Conservation (phyloP, 192 early-diverging fungal genomes). For the Coemansia umbellata region DNA sequence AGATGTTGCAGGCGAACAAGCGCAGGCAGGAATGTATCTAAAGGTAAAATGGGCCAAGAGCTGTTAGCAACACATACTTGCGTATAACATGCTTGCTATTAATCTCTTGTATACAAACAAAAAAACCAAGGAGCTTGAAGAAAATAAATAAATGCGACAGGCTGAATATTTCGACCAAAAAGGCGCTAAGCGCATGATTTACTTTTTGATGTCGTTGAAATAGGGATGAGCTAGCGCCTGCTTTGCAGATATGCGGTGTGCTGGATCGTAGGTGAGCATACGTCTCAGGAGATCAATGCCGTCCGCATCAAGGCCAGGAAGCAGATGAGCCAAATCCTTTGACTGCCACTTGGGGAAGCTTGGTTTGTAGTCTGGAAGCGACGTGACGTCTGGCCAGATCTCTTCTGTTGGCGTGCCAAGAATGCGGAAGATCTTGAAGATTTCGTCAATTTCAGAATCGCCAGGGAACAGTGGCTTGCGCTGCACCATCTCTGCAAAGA, state of each 20-base stretch:
- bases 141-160: too few relatives aligned
- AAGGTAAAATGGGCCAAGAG: too few relatives aligned
- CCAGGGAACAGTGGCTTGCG: constrained; percentile 84
- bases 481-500: constrained; percentile 91
- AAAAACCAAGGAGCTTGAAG: too few relatives aligned
- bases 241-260: constrained; percentile 79
- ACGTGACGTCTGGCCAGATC: constrained; percentile 72
- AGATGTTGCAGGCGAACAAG: too few relatives aligned
- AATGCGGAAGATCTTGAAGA: constrained; percentile 86
- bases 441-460: constrained; percentile 85
- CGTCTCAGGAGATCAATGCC: constrained; percentile 72
- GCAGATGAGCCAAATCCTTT: constrained; percentile 43
- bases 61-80: too few relatives aligned
- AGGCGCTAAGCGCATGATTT: too few relatives aligned
- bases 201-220: constrained; percentile 55
- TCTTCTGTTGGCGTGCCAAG: constrained; percentile 79
- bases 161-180: too few relatives aligned
- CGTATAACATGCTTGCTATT: too few relatives aligned
- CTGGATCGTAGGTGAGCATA: constrained; percentile 74
- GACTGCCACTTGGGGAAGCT: constrained; percentile 72
- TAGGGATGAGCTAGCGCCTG: constrained; percentile 77
- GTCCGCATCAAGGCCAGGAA: constrained; percentile 56
- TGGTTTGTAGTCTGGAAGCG: constrained; percentile 76
- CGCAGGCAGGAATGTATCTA: too few relatives aligned
- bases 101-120: not conserved